These are phyloP conservation scores for Rhytidiadelphus loreus DNA, from an alignment of 225 moss, liverwort and hornwort species.

Conservation along the genomic window DNA sequence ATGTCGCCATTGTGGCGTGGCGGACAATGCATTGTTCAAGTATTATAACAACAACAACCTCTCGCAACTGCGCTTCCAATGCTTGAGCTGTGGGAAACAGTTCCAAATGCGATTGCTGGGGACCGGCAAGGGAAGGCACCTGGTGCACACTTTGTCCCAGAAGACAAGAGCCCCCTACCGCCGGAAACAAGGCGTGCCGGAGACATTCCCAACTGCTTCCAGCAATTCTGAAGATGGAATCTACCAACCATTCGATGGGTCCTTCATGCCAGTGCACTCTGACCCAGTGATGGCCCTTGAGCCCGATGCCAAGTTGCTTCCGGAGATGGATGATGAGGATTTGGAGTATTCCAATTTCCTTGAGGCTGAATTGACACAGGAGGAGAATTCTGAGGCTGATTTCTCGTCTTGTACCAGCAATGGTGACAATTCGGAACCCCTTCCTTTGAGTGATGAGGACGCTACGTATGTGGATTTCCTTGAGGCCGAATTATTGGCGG, in stretches of 20 bases:
- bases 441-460: too few relatives aligned
- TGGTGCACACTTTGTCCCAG: too few relatives aligned
- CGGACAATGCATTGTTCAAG: not conserved
- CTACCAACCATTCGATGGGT: too few relatives aligned
- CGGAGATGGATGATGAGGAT: not conserved
- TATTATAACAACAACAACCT: not conserved
- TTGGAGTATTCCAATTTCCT: too few relatives aligned
- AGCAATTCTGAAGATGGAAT: not conserved
- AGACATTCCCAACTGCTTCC: not conserved
- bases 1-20: not conserved
- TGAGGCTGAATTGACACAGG: too few relatives aligned
- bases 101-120: not conserved
- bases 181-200: too few relatives aligned
- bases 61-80: not conserved
- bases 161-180: too few relatives aligned
- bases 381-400: not conserved
- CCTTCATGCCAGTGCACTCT: not conserved
- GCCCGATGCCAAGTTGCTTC: not conserved
- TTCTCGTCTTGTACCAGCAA: too few relatives aligned
- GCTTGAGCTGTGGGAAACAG: not conserved
- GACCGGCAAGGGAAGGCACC: too few relatives aligned
- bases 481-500: too few relatives aligned
- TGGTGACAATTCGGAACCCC: too few relatives aligned
- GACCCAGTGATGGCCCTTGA: not conserved
- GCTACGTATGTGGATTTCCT: too few relatives aligned